phyloP scores from a whole-genome alignment of 768 basidiomycete genomes.

The Tylopilus plumbeoviolaceoides region DNA sequence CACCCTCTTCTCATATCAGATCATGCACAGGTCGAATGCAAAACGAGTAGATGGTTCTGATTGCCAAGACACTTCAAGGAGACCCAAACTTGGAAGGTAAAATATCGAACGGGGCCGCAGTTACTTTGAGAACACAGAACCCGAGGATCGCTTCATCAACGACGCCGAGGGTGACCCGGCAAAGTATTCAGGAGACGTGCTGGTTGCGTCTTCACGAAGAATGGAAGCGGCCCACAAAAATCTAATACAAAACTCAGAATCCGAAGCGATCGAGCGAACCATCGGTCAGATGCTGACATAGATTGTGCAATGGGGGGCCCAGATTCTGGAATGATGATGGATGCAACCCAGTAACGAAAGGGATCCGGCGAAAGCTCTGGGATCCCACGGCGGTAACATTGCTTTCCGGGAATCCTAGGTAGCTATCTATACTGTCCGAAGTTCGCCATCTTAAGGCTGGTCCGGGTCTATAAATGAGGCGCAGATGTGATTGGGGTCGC shows the following conservation, averaged over 20 bases:
- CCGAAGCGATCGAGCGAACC: not conserved
- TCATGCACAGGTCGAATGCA: not conserved
- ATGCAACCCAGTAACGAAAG: not conserved
- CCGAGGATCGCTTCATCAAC: not conserved
- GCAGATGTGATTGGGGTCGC: constrained; percentile 37
- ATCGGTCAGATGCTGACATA: not conserved
- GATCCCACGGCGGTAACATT: not conserved
- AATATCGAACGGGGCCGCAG: not conserved
- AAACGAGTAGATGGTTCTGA: not conserved
- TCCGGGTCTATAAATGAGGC: constrained; percentile 2
- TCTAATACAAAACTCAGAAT: not conserved
- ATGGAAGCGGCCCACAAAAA: not conserved
- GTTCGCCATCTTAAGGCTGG: not conserved
- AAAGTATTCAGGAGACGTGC: not conserved
- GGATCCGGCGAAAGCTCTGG: not conserved
- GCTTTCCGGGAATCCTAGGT: not conserved
- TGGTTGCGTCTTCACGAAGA: not conserved
- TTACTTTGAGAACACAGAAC: not conserved
- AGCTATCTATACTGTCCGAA: constrained; percentile 4
- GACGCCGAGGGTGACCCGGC: not conserved
- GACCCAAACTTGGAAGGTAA: not conserved
- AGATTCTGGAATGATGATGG: not conserved
- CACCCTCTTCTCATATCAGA: constrained; percentile 1
- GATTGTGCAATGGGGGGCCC: not conserved
- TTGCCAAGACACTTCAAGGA: not conserved